phyloP scores from a whole-genome alignment of 352 stramenopile genomes.

The Halophytophthora polymorphica region DNA sequence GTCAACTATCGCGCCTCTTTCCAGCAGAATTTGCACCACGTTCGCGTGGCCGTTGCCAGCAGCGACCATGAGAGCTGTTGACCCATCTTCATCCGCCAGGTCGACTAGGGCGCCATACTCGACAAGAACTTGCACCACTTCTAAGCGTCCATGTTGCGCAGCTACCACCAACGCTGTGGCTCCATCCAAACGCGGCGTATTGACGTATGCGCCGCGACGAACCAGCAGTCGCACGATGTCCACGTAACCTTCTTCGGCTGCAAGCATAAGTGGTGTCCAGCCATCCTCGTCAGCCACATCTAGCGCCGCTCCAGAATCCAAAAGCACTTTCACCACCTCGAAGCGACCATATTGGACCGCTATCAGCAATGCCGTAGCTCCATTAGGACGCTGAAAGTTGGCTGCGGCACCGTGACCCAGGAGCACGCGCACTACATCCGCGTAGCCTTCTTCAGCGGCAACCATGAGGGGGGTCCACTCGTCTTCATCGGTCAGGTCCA shows the following conservation, averaged over 20 bases:
- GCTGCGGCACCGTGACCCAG: conserved; percentile 1
- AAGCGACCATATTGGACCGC: conserved; percentile 1
- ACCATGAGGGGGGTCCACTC: conserved; percentile 4
- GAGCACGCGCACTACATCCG: background rate
- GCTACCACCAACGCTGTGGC: background rate
- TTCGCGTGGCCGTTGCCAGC: conserved; percentile 3
- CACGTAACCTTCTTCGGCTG: background rate
- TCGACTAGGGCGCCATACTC: conserved; percentile 4
- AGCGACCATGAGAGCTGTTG: conserved; percentile 9
- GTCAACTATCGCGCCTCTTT: conserved; percentile 2
- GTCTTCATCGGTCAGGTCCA: conserved; percentile 5
- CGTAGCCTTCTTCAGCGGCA: background rate
- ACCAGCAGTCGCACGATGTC: background rate
- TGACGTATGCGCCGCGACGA: background rate
- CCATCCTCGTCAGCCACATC: background rate
- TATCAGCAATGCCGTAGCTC: conserved; percentile 2
- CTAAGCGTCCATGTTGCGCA: background rate
- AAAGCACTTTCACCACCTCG: background rate
- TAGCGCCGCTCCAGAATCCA: conserved; percentile 1
- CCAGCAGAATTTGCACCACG: conserved; percentile 6
- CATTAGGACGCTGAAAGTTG: conserved; percentile 1
- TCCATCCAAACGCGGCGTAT: background rate
- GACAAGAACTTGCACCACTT: conserved; percentile 1
- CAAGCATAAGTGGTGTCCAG: conserved; percentile 8
- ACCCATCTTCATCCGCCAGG: background rate